These are phyloP conservation scores for Colletotrichum lentis DNA, from an alignment of 2,329 filamentous ascomycete genomes.

Conservation along the genomic window DNA sequence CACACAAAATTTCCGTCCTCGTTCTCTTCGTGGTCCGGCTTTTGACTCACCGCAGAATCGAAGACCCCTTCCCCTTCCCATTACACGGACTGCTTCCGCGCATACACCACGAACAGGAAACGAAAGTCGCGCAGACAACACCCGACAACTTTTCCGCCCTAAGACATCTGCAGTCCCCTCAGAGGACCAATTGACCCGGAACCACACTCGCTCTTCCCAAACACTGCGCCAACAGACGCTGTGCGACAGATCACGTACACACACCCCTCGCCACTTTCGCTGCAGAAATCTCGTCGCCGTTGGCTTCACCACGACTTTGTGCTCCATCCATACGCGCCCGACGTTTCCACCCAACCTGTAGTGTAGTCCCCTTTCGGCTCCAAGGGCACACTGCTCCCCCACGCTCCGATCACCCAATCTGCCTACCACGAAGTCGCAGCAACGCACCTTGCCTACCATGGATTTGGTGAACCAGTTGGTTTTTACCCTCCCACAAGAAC, in stretches of 20 bases:
- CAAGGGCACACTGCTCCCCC: not conserved
- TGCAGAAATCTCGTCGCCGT: constrained; percentile 32
- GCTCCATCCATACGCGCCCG: constrained; percentile 31
- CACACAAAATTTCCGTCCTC: constrained; percentile 31
- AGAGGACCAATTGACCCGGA: constrained; percentile 27
- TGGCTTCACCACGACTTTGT: constrained; percentile 32
- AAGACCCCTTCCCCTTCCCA: not conserved
- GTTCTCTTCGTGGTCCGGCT: not conserved
- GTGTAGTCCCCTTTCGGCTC: constrained; percentile 4
- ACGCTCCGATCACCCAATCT: not conserved
- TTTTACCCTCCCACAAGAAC: constrained; percentile 17
- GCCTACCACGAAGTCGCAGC: constrained; percentile 2
- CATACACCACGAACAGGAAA: constrained; percentile 7
- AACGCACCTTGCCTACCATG: constrained; percentile 48
- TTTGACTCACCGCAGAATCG: constrained; percentile 36
- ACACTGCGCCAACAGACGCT: constrained; percentile 5
- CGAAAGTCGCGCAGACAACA: constrained; percentile 33
- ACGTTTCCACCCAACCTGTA: constrained; percentile 25
- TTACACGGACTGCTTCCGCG: constrained; percentile 33
- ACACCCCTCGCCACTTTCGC: constrained; percentile 3
- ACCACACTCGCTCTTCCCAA: constrained; percentile 15
- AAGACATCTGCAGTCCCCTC: not conserved
- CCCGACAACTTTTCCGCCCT: not conserved
- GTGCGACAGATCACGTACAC: constrained; percentile 7
- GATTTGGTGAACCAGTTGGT: constrained; percentile 65